Conservation (phyloP, 495 filamentous ascomycete species). For the Penicillium macrosclerotiorum region DNA sequence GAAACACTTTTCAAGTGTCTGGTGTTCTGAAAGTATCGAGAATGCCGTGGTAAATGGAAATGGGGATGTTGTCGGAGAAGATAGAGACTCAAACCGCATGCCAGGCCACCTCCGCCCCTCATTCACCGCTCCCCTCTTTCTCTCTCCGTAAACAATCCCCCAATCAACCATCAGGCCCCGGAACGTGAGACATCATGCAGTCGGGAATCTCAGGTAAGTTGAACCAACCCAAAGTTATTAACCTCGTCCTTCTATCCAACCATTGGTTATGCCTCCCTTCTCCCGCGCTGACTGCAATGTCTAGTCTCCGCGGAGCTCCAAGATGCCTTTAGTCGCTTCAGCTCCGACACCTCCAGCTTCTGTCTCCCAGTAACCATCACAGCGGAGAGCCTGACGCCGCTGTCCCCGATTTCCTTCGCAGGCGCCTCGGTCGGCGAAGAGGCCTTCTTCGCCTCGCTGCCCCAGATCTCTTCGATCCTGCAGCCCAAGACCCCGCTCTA, state of each 20-base stretch:
- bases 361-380: constrained; percentile 80
- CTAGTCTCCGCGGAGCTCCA: constrained; percentile 85
- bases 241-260: background rate
- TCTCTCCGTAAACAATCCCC: constrained; percentile 22
- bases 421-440: constrained; percentile 39
- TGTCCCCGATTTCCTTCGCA: constrained; percentile 55
- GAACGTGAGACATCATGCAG: constrained; percentile 60
- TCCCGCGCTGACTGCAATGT: constrained; percentile 9
- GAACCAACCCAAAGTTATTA: background rate
- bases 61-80: no score
- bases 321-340: constrained; percentile 72
- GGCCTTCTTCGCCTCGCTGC: constrained; percentile 58
- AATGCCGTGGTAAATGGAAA: no score
- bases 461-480: constrained; percentile 67
- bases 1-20: no score
- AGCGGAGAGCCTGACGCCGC: constrained; percentile 68
- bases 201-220: constrained; percentile 77
- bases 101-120: constrained; percentile 8
- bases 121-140: constrained; percentile 24
- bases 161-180: constrained; percentile 2
- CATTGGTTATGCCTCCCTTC: background rate
- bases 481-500: constrained; percentile 76
- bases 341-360: constrained; percentile 61
- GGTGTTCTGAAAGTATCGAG: no score
- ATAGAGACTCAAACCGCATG: background rate